A percentile compares a stretch with the other conserved stretches of the same genome.
phyloP scores from a whole-genome alignment of 345 rosid species.

The Salix udensis region DNA sequence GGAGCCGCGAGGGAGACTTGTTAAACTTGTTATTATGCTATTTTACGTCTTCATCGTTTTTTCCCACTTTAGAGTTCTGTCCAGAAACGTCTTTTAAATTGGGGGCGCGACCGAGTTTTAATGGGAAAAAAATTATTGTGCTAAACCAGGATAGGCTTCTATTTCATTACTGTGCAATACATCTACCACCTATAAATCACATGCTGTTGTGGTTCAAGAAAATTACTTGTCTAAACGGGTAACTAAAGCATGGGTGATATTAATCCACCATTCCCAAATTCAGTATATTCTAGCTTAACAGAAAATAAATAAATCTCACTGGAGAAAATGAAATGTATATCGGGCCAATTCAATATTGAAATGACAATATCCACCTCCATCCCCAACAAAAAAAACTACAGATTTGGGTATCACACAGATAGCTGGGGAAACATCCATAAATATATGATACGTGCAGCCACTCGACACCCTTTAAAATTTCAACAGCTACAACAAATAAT shows the following conservation, averaged over 20 bases:
- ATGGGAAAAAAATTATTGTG: not conserved
- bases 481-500: slow-evolving; percentile 1
- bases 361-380: not conserved
- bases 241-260: not conserved
- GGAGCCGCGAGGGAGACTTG: not conserved
- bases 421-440: not conserved
- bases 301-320: not conserved
- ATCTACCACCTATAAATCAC: not conserved
- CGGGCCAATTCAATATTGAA: slow-evolving; percentile 6
- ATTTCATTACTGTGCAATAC: too few relatives aligned
- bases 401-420: not conserved
- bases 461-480: not conserved
- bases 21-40: not conserved
- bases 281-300: not conserved
- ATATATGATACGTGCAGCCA: not conserved
- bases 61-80: not conserved
- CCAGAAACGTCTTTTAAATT: not conserved
- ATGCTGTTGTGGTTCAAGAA: not conserved
- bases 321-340: not conserved
- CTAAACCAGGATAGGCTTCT: too few relatives aligned
- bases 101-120: not conserved
- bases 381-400: not conserved
- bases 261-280: not conserved
- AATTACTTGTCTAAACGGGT: not conserved
- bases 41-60: not conserved